Conservation (phyloP, 805 yeast species). For the Wickerhamiella hasegawae region DNA sequence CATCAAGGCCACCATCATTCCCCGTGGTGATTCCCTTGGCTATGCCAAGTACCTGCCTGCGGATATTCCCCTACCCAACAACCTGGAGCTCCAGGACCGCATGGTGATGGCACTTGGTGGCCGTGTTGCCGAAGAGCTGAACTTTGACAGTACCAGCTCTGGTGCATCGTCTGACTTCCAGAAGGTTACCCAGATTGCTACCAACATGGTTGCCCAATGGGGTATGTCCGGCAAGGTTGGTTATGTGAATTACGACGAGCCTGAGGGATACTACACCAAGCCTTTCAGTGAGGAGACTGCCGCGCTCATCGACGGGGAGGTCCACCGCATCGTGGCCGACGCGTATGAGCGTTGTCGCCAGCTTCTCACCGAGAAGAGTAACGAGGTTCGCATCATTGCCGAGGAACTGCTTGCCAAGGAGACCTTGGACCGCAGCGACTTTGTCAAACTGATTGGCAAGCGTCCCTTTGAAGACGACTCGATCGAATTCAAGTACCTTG, state of each 20-base stretch:
- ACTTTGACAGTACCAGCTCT: slow-evolving; percentile 72
- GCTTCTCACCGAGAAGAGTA: slow-evolving; percentile 41
- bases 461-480: slow-evolving; percentile 49
- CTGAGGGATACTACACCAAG: slow-evolving; percentile 35
- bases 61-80: slow-evolving; percentile 64
- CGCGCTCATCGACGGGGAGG: slow-evolving; percentile 48
- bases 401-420: slow-evolving; percentile 56
- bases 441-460: slow-evolving; percentile 71
- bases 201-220: slow-evolving; percentile 70
- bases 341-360: slow-evolving; percentile 45
- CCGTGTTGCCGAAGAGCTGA: slow-evolving; percentile 78
- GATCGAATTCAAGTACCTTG: slow-evolving; percentile 16
- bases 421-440: slow-evolving; percentile 67
- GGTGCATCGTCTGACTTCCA: slow-evolving; percentile 91
- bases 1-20: slow-evolving; percentile 83
- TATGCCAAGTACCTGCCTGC: slow-evolving; percentile 90
- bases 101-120: slow-evolving; percentile 96
- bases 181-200: slow-evolving; percentile 79
- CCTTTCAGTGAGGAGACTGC: slow-evolving; percentile 65
- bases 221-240: slow-evolving; percentile 85
- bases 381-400: slow-evolving; percentile 54
- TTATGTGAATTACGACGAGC: slow-evolving; percentile 35
- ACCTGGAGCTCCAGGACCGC: slow-evolving; percentile 61
- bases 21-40: slow-evolving; percentile 90
- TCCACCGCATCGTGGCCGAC: slow-evolving; percentile 47